A percentile compares a stretch with the other conserved stretches of the same genome.
Conservation (phyloP, 345 rosid genomes). For the Camelina neglecta region DNA sequence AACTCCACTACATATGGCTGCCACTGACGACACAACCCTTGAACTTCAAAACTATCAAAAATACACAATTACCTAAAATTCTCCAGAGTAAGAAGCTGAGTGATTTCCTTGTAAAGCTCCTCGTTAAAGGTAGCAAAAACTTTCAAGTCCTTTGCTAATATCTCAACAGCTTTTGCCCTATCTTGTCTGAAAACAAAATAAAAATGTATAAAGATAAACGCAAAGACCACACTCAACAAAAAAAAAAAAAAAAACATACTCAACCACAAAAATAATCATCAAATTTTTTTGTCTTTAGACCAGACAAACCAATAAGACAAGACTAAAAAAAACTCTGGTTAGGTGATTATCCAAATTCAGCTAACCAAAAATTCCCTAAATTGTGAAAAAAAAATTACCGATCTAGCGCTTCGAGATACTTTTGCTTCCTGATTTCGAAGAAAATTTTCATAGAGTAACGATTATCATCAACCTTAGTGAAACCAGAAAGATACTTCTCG, state of each 20-base stretch:
- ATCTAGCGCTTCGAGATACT: constrained; percentile 90
- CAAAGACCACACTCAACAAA: neutral
- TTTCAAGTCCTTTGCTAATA: constrained; percentile 73
- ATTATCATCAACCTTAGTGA: constrained; percentile 85
- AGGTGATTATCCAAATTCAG: neutral
- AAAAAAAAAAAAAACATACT: neutral
- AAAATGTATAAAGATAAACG: neutral
- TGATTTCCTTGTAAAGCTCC: constrained; percentile 81
- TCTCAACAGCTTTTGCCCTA: constrained; percentile 81
- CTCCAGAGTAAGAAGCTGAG: constrained; percentile 75
- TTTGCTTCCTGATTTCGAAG: constrained; percentile 89
- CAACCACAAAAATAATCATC: neutral
- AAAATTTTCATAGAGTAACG: constrained; percentile 88
- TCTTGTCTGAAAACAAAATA: constrained; percentile 58
- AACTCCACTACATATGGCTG: constrained; percentile 19
- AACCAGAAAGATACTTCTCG: constrained; percentile 78
- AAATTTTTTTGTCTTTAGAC: neutral
- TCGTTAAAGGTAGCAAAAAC: constrained; percentile 81
- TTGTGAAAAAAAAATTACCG: constrained; percentile 44
- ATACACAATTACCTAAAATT: constrained; percentile 66
- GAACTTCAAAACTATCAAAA: constrained; percentile 1
- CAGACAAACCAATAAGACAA: neutral
- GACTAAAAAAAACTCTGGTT: neutral
- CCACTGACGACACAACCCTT: constrained; percentile 5
- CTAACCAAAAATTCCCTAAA: neutral